Base-by-base conservation (phyloP, 169 alveolate genomes). In the Eimeria praecox region DNA sequence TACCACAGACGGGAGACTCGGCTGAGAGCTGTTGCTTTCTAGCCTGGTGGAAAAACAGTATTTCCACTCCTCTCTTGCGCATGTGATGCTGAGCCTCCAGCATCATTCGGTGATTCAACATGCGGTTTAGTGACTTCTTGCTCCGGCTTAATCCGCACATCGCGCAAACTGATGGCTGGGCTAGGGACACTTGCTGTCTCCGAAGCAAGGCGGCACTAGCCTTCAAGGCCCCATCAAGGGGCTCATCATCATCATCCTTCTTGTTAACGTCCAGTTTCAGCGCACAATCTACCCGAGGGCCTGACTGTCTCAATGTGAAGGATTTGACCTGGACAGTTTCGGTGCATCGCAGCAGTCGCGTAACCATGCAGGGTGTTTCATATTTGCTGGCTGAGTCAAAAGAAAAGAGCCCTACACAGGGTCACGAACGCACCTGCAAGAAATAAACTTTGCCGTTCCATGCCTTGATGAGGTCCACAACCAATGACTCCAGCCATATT, bases 1-100 rank as follows among this genome's bases (percentile, higher is more conserved):
- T 71, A 12, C 90, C 85, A 52, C 96, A 94, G 38, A 94, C 94
- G 44, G 94, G 94, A 27, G 64, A 73, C 42, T 94, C 85, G 22
- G 86, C 78, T 4, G 94, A 85, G 62, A 94, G 96, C 85, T 86
- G 96, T 33, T 77, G 91, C 71, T 78, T 30, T 49, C 91, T 78
- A 2, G 86, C 75, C 54, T 59, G 91, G 49, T 90, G 94, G 73
- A 85, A 86, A 54, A 75, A 85, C 52, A 94, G 75, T 30, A 94
- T 75, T 59, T 94, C 94, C 27, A 94, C 69, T 12, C 96, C 96
- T 49, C 96, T 62, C 71, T 94, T 94, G 78, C 96, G 82, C 96
- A 94, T 94, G 73, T 94, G 96, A n/a, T 94, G 96, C 78, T 85
- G 96, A 38, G 94, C 92, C 66, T 94, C 96, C 71, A 94, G 94